Percentiles rank a stretch among this genome's conserved stretches.
phyloP scores from a whole-genome alignment of 2,329 filamentous ascomycete genomes.

The Claviceps sp. region DNA sequence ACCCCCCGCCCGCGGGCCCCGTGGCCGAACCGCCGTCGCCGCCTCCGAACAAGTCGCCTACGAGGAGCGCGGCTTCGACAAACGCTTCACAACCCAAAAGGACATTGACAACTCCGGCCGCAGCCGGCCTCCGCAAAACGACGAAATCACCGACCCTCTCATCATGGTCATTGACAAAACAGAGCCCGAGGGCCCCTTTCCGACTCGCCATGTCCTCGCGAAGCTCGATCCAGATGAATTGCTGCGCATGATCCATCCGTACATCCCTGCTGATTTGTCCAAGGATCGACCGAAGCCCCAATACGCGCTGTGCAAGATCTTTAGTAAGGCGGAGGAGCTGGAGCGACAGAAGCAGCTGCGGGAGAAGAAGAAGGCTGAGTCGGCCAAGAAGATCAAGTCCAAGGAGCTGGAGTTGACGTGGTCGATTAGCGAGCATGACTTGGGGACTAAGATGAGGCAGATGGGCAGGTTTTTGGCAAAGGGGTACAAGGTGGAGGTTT shows the following conservation, averaged over 20 bases:
- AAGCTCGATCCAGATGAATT: constrained; percentile 22
- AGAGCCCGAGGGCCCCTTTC: constrained; percentile 24
- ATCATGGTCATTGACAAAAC: constrained; percentile 29
- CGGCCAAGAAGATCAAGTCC: constrained; percentile 25
- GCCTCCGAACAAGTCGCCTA: constrained; percentile 5
- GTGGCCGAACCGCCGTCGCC: background rate
- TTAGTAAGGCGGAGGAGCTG: constrained; percentile 42
- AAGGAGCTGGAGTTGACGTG: constrained; percentile 89
- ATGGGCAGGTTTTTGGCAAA: constrained; percentile 56
- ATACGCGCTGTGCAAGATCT: constrained; percentile 56
- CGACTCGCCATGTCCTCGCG: constrained; percentile 26
- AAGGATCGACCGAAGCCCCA: constrained; percentile 9
- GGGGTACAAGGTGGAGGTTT: constrained; percentile 62
- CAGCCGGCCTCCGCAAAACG: constrained; percentile 27
- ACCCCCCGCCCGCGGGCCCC: background rate
- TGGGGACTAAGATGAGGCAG: constrained; percentile 56
- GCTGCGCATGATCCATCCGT: constrained; percentile 29
- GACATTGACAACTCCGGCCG: constrained; percentile 21
- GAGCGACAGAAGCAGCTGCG: constrained; percentile 28
- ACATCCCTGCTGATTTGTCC: constrained; percentile 18
- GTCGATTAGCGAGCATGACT: constrained; percentile 66
- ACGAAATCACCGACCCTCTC: constrained; percentile 28
- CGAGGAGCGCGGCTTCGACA: constrained; percentile 16
- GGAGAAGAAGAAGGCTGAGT: constrained; percentile 27
- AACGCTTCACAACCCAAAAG: constrained; percentile 21